Conservation (phyloP, 2,329 filamentous ascomycete genomes). For the Colletotrichum musae region DNA sequence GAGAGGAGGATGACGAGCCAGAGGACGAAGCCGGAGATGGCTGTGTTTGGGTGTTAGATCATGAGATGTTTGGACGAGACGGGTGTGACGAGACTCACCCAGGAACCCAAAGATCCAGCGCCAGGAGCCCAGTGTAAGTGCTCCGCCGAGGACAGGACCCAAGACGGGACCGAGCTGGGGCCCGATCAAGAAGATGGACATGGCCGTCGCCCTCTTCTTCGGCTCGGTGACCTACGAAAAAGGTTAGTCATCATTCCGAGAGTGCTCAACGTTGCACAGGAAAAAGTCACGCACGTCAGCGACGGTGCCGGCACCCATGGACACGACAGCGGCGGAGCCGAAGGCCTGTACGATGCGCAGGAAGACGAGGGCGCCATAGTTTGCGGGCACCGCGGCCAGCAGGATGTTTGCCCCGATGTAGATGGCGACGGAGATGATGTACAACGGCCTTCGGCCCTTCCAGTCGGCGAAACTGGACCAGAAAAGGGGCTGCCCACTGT, state of each 20-base stretch:
- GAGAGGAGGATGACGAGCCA: constrained; percentile 49
- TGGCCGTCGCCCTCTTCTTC: constrained; percentile 53
- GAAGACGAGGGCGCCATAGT: constrained; percentile 54
- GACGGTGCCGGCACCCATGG: constrained; percentile 59
- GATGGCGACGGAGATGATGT: constrained; percentile 55
- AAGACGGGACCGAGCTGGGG: constrained; percentile 60
- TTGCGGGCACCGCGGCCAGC: constrained; percentile 54
- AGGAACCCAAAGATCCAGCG: constrained; percentile 61
- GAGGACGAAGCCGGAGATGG: constrained; percentile 49
- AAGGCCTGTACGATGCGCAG: constrained; percentile 59
- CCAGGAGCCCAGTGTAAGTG: constrained; percentile 55
- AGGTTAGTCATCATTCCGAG: not conserved
- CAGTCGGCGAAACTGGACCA: constrained; percentile 57
- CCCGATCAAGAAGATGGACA: constrained; percentile 59
- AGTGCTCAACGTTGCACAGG: not conserved
- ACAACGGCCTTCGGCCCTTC: constrained; percentile 56
- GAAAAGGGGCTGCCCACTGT: constrained; percentile 52
- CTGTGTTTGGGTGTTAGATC: constrained; percentile 39
- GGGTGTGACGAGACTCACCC: constrained; percentile 25
- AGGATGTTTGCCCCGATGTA: constrained; percentile 57
- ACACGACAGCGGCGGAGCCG: constrained; percentile 58
- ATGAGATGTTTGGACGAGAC: not conserved
- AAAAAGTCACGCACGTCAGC: constrained; percentile 49
- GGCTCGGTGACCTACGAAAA: constrained; percentile 50
- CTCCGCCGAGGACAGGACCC: constrained; percentile 59